Evolutionary conservation across 2,329 filamentous ascomycete species (phyloP), one percentile per base, ranked within the genome.

Genomic region (Didymella exigua): DNA sequence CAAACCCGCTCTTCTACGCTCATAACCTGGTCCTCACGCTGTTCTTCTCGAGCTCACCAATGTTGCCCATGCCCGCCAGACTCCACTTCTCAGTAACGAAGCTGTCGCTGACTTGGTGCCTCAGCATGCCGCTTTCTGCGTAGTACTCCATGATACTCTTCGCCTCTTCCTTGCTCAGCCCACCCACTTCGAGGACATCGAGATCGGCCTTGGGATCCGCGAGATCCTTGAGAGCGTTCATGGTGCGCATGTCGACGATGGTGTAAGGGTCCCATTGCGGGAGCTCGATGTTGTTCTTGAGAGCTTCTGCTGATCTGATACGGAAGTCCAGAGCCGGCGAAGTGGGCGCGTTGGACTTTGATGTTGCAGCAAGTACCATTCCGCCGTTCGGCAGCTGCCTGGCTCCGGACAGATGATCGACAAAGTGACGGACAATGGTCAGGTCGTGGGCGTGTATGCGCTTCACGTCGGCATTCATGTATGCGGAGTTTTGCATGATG

Each of bases 61-160:
- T 82, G 46, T 93, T 84, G 14, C 93, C 93, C 67, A 89, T 86
- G 19, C 91, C 91, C 43, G 87, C 86, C 64, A 97, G 72, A 43
- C 86, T 87, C 92, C 93, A 96, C 78, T 91, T 90, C 81, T 96
- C 89, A 19, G 83, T 81, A 30, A 97, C 88, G 59, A 83, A 81
- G 60, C 79, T 79, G 69, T 93, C 87, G 67, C 90, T 87, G 44
- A 97, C 82, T 40, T 79, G 81, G 58, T 84, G 80, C 60, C 89
- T 84, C 70, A 96, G 73, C 71, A 96, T 81, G 11, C 93, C 95
- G 74, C 91, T 96, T 30, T 85, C 86, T 5, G 91, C 92, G 82
- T 93, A 98, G 78, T 97, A 98, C 79, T 97, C 92, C 86, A 98
- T 88, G 65, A 96, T 80, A 0, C 86, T 83, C 56, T 88, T 84